Conservation (phyloP, 768 basidiomycete species). For the Rhodosporidiobolus odoratus region DNA sequence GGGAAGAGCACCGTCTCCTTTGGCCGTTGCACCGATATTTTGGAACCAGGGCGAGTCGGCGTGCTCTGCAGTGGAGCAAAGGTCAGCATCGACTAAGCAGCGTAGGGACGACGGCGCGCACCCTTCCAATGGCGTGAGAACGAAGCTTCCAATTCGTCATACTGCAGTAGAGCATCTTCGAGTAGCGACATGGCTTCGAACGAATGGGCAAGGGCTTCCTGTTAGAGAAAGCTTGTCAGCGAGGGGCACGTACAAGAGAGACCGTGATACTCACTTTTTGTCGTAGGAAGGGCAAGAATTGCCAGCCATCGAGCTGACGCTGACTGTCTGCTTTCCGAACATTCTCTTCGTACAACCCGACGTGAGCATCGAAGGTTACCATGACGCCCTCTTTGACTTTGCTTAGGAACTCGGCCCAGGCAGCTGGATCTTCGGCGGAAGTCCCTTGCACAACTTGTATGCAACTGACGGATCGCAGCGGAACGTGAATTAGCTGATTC, state of each 20-base stretch:
- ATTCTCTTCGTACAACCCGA: slow-evolving; percentile 79
- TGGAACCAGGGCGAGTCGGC: slow-evolving; percentile 84
- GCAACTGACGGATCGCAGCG: slow-evolving; percentile 54
- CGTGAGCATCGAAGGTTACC: slow-evolving; percentile 72
- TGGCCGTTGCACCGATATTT: slow-evolving; percentile 63
- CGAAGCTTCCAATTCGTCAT: slow-evolving; percentile 81
- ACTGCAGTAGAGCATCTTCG: slow-evolving; percentile 82
- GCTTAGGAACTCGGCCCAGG: slow-evolving; percentile 78
- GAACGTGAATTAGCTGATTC: neutral
- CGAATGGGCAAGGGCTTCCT: slow-evolving; percentile 91
- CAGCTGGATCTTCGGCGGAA: slow-evolving; percentile 59
- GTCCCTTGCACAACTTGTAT: slow-evolving; percentile 57
- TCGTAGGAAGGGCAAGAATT: slow-evolving; percentile 94
- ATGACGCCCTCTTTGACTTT: slow-evolving; percentile 86
- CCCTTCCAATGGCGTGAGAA: slow-evolving; percentile 56
- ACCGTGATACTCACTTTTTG: slow-evolving; percentile 62
- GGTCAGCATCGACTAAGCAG: neutral
- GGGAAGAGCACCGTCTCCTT: slow-evolving; percentile 72
- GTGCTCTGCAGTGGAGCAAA: slow-evolving; percentile 61
- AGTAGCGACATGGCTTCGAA: slow-evolving; percentile 83
- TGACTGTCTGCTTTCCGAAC: slow-evolving; percentile 83
- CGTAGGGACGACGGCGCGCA: neutral
- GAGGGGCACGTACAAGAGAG: neutral
- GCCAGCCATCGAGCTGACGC: slow-evolving; percentile 92
- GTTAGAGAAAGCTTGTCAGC: slow-evolving; percentile 6